phyloP scores from a whole-genome alignment of 495 filamentous ascomycete species.

The Xylaria intraflava region DNA sequence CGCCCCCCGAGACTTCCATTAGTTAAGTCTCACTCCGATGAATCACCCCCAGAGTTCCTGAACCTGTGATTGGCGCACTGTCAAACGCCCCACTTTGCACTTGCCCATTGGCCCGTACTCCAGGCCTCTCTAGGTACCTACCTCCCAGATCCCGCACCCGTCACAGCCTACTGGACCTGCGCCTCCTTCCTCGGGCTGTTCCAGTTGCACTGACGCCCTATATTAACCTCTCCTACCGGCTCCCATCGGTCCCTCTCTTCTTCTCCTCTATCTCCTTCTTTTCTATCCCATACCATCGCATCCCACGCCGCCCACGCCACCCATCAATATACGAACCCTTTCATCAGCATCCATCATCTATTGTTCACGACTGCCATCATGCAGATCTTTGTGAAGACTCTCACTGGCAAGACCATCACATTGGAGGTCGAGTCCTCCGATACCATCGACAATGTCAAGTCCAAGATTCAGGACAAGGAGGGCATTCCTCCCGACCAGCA shows the following conservation, averaged over 20 bases:
- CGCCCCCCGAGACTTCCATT: background rate
- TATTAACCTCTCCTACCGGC: slow-evolving; percentile 7
- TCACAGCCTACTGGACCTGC: slow-evolving; percentile 12
- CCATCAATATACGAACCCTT: background rate
- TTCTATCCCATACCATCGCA: background rate
- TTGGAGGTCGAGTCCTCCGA: slow-evolving; percentile 97
- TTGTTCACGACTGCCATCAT: slow-evolving; percentile 42
- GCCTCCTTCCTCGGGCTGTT: slow-evolving; percentile 12
- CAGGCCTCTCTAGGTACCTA: slow-evolving; percentile 3
- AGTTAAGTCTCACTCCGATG: slow-evolving; percentile 13
- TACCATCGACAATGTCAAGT: slow-evolving; percentile 98
- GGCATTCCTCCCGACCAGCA: slow-evolving; percentile 97
- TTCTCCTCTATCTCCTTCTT: slow-evolving; percentile 13
- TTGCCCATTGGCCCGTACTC: slow-evolving; percentile 15
- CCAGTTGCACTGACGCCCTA: slow-evolving; percentile 10
- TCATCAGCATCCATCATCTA: background rate
- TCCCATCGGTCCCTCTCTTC: background rate
- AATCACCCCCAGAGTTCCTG: slow-evolving; percentile 19
- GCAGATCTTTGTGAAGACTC: slow-evolving; percentile 82
- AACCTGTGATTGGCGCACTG: no score
- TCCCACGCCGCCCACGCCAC: slow-evolving; percentile 28
- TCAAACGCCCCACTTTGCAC: no score
- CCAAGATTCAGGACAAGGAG: slow-evolving; percentile 99
- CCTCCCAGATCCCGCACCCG: slow-evolving; percentile 7
- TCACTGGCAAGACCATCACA: slow-evolving; percentile 99